Evolutionary conservation across 1,139 yeast genomes (phyloP), one percentile per base, ranked within the genome.

Genomic region (Candida tropicalis): DNA sequence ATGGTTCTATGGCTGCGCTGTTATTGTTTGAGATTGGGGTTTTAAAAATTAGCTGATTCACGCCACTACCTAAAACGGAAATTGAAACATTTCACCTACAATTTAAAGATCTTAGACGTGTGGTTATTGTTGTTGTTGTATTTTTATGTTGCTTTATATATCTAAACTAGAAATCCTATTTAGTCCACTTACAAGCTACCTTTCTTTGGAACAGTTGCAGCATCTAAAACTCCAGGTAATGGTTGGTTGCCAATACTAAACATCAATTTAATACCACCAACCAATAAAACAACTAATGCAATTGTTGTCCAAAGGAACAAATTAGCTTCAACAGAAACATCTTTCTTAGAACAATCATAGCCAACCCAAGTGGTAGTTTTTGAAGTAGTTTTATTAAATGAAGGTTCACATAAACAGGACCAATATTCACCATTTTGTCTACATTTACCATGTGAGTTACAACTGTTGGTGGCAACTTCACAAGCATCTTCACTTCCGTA

Each of bases 281-380:
- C 79, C 43, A 80, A 63, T 17, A 78, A 59, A 9, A 69, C 62
- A 25, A 73, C 43, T 40, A 82, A 61, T 2, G 73, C 76, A 17
- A 84, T 52, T 7, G 76, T 63, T 3, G 87, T 73, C 89, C 91
- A 84, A 52, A 84, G 73, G 53, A 85, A 73, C 55, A 86, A 70
- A 55, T 84, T 79, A 49, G 86, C 82, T 59, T 81, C 81, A 1
- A 78, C 72, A 35, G 85, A 74, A 46, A 84, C 73, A 55, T 86
- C 90, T 56, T 71, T 73, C 71, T 84, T 83, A 53, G 77, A 70
- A 62, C 93, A 85, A 49, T 81, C 80, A 45, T 56, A 62, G 25
- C 93, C 93, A 3, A 82, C 76, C 88, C 89, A 85, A 48, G 67
- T 63, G 35, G 84, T 80, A 23, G 89, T 83, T 50, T 70, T 70